Evolutionary conservation across 176 grass and related monocot species (phyloP).

Genomic region (Leersia perrieri): DNA sequence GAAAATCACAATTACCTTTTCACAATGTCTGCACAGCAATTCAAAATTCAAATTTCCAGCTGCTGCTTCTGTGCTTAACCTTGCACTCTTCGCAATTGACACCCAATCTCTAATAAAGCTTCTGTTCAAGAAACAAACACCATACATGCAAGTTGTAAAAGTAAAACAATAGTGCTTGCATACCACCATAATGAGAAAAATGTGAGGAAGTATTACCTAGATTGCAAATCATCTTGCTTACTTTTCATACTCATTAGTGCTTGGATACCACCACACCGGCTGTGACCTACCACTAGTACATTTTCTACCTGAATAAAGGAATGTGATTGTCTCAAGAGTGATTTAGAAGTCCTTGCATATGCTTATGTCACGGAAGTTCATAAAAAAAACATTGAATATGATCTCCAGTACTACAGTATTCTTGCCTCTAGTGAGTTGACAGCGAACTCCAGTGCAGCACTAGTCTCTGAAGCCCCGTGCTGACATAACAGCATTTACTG

Average conservation of each 20-base stretch:
- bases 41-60: constrained; percentile 86
- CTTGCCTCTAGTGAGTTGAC: constrained; percentile 64
- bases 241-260: constrained; percentile 89
- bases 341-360: background rate
- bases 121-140: constrained; percentile 43
- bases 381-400: background rate
- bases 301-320: constrained; percentile 66
- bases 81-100: constrained; percentile 76
- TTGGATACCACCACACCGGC: constrained; percentile 89
- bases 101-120: constrained; percentile 86
- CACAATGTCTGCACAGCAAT: constrained; percentile 84
- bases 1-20: constrained; percentile 58
- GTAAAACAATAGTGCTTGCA: background rate
- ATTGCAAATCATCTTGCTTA: constrained; percentile 57
- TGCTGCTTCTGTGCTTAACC: constrained; percentile 86
- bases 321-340: constrained; percentile 4
- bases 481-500: constrained; percentile 28
- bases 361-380: background rate
- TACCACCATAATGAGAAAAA: constrained; percentile 14
- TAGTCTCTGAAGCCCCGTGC: constrained; percentile 86
- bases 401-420: background rate
- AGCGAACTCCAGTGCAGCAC: constrained; percentile 88
- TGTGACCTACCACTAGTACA: constrained; percentile 87
- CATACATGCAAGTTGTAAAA: constrained; percentile 16
- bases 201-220: constrained; percentile 49